phyloP scores from a whole-genome alignment of 768 basidiomycete genomes.

The Asterophora parasitica region DNA sequence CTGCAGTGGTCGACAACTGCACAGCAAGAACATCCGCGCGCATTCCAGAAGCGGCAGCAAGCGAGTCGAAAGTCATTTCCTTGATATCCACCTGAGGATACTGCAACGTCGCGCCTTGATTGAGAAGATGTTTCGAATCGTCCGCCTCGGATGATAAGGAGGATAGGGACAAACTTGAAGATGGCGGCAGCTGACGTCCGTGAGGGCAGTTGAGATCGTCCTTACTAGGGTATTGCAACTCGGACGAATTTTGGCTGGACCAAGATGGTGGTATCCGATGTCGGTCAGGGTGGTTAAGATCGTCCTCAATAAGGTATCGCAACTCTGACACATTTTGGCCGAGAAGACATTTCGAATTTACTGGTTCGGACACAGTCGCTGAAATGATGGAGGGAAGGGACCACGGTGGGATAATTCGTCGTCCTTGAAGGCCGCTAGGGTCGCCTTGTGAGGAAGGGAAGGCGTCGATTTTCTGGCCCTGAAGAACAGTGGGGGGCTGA shows the following conservation, averaged over 20 bases:
- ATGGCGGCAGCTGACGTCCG: too few species aligned
- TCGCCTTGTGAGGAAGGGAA: slow-evolving; percentile 14
- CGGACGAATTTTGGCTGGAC: too few species aligned
- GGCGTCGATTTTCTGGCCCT: slow-evolving; percentile 7
- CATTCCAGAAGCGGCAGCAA: slow-evolving; percentile 29
- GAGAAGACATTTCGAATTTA: not conserved
- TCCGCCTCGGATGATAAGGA: not conserved
- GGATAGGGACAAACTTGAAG: too few species aligned
- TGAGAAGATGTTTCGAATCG: not conserved
- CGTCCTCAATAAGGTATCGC: too few species aligned
- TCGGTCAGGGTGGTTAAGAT: too few species aligned
- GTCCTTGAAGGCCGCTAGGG: slow-evolving; percentile 10
- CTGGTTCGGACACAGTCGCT: not conserved
- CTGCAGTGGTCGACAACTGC: slow-evolving; percentile 31
- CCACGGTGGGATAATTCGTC: slow-evolving; percentile 10
- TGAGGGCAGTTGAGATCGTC: too few species aligned
- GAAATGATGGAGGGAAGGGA: slow-evolving; percentile 8
- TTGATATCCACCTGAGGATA: slow-evolving; percentile 8
- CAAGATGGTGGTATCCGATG: too few species aligned
- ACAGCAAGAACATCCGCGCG: slow-evolving; percentile 28
- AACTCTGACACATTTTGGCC: too few species aligned
- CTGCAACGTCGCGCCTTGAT: slow-evolving; percentile 1
- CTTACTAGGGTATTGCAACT: too few species aligned
- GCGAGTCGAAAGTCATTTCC: slow-evolving; percentile 19
- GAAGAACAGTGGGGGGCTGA: not conserved